These are phyloP conservation scores for Russula brevipes DNA, from an alignment of 768 basidiomycete genomes.

Conservation along the genomic window DNA sequence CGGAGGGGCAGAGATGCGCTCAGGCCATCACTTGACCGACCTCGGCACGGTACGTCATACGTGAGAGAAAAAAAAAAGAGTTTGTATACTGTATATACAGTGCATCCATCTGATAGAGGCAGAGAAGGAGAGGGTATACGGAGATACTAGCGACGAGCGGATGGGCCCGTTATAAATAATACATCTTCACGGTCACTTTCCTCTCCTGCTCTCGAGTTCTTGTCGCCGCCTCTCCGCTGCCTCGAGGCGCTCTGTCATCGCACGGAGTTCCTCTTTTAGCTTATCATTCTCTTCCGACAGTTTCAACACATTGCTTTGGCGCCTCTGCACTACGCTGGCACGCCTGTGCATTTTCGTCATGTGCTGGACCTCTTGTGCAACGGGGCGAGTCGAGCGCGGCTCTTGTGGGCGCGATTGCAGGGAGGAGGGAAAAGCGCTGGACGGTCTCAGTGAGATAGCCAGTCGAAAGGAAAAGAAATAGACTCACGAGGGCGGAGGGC, in stretches of 20 bases:
- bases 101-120: neutral
- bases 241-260: conserved; percentile 69
- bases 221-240: conserved; percentile 61
- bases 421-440: neutral
- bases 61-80: neutral
- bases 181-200: neutral
- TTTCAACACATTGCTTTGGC: conserved; percentile 72
- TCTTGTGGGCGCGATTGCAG: neutral
- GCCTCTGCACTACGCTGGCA: conserved; percentile 43
- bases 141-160: neutral
- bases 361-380: conserved; percentile 4
- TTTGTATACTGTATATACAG: neutral
- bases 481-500: conserved; percentile 15
- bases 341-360: conserved; percentile 32
- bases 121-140: neutral
- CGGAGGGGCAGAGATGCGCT: neutral
- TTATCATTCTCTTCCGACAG: conserved; percentile 76
- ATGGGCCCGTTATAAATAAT: neutral
- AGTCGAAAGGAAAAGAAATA: neutral
- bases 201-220: conserved; percentile 33
- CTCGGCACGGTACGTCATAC: neutral
- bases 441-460: neutral
- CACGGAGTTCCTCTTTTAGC: conserved; percentile 67
- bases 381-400: neutral
- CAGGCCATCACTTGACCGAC: neutral